Evolutionary conservation across 2,329 filamentous ascomycete genomes (phyloP).

Genomic region (Rhynchosporium secalis): DNA sequence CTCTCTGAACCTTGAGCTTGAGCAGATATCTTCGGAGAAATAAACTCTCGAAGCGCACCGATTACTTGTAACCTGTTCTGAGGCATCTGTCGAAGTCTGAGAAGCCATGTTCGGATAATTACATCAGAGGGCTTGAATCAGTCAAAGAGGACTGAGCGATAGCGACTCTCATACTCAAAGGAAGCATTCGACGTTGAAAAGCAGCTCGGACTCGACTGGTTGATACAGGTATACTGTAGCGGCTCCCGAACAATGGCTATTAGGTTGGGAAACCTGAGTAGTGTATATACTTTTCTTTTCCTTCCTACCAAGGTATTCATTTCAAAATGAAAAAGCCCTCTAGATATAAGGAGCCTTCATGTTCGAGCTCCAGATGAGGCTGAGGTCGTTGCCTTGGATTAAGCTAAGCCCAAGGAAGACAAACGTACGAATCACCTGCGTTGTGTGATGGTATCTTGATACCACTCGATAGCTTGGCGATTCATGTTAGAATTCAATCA

Average conservation of each 20-base stretch:
- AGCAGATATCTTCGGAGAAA: not conserved
- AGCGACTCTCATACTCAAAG: not conserved
- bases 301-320: too few species aligned
- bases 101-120: not conserved
- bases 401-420: too few species aligned
- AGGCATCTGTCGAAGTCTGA: not conserved
- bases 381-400: constrained; percentile 2
- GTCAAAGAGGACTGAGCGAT: not conserved
- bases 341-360: not conserved
- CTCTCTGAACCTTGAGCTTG: not conserved
- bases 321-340: not conserved
- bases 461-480: too few species aligned
- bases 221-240: too few species aligned
- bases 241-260: too few species aligned
- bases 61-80: not conserved
- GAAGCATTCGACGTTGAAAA: too few species aligned
- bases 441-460: too few species aligned
- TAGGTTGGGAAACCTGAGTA: too few species aligned
- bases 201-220: too few species aligned
- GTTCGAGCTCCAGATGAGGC: not conserved
- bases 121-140: not conserved
- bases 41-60: constrained; percentile 2
- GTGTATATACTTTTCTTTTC: too few species aligned
- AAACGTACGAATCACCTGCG: too few species aligned
- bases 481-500: too few species aligned